Base-by-base conservation (phyloP, 768 basidiomycete species). In the Boletus pseudo-olivaceus region DNA sequence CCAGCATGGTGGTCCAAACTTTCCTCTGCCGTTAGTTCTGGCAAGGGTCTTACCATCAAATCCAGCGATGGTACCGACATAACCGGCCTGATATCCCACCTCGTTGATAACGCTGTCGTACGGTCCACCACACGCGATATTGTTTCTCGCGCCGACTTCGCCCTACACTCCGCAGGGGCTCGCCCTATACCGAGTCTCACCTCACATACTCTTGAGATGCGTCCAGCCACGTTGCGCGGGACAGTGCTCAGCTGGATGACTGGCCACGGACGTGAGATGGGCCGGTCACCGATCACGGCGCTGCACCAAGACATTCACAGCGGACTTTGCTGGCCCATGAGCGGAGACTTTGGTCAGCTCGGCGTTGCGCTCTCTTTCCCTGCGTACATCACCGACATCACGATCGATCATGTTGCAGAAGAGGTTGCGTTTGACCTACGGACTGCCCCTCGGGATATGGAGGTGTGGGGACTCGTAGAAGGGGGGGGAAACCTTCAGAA, bases 321-420 rank as follows among this genome's bases (percentile, higher is more conserved):
- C 33, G 96, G 97, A 4, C 80, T 87, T 52, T 99, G 96, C 72
- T 99, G 96, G 94, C 91, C 96, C 1, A 93, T 98, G 73, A 74
- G 73, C 6, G 95, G 95, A 0, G 63, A 76, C 17, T 68, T 80
- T 45, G 96, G 95, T 4, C 90, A 90, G 63, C 73, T 98, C 10
- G 96, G 92, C 5, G 85, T 99, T 30, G 76, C 78, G 34, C 82
- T 99, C 29, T 84, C 85, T 2, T 78, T 80, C 6, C 76, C 76
- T n/a, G 76, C 80, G 8, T 69, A 74, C 41, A 75, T 87, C 39
- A 73, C 76, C 15, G 83, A 84, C 60, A 73, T 99, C 47, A 93
- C 92, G 10, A 80, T 91, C 20, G 96, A 98, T 65, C 96, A 99
- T 68, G 84, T 93, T 12, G 78, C 93, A 20, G 78, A 74, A 55